Conservation (phyloP, 2,329 filamentous ascomycete genomes). For the Talaromyces rugulosus region DNA sequence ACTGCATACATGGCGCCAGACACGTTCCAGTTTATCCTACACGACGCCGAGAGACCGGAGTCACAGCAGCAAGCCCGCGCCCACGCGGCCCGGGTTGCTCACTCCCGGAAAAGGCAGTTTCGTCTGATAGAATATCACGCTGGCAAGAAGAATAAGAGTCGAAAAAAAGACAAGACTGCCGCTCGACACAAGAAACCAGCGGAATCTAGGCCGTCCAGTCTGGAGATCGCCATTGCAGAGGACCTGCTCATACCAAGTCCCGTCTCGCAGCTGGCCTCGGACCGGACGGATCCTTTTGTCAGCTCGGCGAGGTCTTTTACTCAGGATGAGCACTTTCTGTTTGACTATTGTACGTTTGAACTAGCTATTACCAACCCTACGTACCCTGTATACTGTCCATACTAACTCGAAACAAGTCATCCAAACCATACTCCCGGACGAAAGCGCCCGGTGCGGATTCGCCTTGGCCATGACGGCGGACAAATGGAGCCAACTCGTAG, state of each 20-base stretch:
- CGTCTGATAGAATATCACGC: conserved; percentile 2
- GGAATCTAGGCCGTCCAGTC: neutral
- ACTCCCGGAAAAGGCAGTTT: conserved; percentile 1
- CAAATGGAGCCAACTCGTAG: neutral
- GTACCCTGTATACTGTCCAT: neutral
- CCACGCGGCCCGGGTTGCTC: conserved; percentile 4
- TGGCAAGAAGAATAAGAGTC: neutral
- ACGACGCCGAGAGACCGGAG: neutral
- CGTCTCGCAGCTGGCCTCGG: neutral
- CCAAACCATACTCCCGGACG: conserved; percentile 1
- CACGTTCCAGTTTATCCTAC: conserved; percentile 1
- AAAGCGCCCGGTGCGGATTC: neutral
- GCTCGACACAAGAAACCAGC: neutral
- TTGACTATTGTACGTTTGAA: neutral
- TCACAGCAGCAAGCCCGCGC: conserved; percentile 1
- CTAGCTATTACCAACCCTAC: neutral
- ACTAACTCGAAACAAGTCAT: neutral
- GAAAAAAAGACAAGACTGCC: neutral
- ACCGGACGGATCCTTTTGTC: conserved; percentile 1
- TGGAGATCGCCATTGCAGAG: neutral
- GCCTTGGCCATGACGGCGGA: neutral
- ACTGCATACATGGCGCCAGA: too few relatives aligned
- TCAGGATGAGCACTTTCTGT: conserved; percentile 1
- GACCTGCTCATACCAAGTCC: neutral
- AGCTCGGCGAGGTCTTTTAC: neutral